Evolutionary conservation across 768 basidiomycete genomes (phyloP), one percentile per base, ranked within the genome.

Genomic region (Heimioporus sp.): DNA sequence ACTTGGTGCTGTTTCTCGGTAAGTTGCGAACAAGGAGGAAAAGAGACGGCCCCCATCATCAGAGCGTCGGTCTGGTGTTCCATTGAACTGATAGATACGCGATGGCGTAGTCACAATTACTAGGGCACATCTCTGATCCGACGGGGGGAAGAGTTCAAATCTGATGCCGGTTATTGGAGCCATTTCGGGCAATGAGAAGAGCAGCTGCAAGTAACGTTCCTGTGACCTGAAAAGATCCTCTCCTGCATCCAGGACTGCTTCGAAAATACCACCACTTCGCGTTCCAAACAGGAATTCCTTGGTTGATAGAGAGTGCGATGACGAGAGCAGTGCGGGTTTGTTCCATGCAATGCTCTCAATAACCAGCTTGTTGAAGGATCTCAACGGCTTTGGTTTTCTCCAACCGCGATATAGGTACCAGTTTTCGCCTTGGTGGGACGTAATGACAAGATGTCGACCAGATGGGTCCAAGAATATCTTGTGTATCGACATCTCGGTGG

Each of bases 321-420:
- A 78, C 9, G 86, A 79, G 36, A 87, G 72, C 42, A 86, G 65
- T 45, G 80, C 78, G 47, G 81, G 65, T 68, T 82, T 87, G 61
- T 92, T 94, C 96, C 96, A 98, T 0, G 91, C 91, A 37, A 98
- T 76, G 55, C 90, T 87, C 67, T 95, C 91, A 57, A 98, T 87
- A 62, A 90, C 78, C 76, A 92, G 85, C 66, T 90, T 67, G 68
- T 90, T 67, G 70, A 94, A 87, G 9, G 76, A 74, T 63, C 90
- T 87, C 48, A 98, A 74, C 40, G 79, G 86, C 40, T 82, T 80
- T 0, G 92, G 87, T 62, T 93, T 91, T 74, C 88, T 89, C 82
- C 86, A 87, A 10, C 80, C 78, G 48, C 80, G 77, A 62, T 83
- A 93, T 4, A 94, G 73, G 65, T 98, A 98, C 85, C 90, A 98